Evolutionary conservation across 371 early-diverging fungal genomes (phyloP).

Genomic region (Syncephalastrum sp.): DNA sequence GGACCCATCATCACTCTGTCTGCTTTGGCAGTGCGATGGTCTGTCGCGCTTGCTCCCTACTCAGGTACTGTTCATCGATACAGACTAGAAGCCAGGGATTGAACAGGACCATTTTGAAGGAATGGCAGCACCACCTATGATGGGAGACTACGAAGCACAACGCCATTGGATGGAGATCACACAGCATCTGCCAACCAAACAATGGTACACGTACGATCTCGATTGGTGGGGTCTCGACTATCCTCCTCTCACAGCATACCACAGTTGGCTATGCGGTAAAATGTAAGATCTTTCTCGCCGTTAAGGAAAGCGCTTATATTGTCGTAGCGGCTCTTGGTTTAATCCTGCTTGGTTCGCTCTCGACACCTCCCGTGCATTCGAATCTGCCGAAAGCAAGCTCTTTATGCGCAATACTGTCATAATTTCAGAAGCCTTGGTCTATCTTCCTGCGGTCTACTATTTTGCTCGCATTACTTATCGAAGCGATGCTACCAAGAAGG

Average conservation of each 20-base stretch:
- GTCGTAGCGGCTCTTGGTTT: conserved; percentile 65
- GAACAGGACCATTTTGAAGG: conserved; percentile 14
- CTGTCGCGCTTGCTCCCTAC: conserved; percentile 70
- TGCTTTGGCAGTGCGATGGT: conserved; percentile 70
- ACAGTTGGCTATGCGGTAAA: conserved; percentile 82
- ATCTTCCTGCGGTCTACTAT: conserved; percentile 69
- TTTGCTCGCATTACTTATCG: conserved; percentile 52
- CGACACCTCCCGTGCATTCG: conserved; percentile 81
- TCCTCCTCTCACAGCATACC: conserved; percentile 93
- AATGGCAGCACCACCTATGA: conserved; percentile 67
- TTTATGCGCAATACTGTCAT: conserved; percentile 91
- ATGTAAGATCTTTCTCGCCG: conserved; percentile 51
- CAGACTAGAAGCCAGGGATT: background rate
- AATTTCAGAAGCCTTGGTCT: conserved; percentile 73
- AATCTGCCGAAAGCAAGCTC: conserved; percentile 67
- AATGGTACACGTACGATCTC: conserved; percentile 90
- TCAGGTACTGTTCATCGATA: conserved; percentile 59
- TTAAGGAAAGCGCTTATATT: background rate
- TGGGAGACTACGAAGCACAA: conserved; percentile 97
- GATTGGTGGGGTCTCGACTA: conserved; percentile 97
- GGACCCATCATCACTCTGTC: conserved; percentile 49
- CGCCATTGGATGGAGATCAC: conserved; percentile 98
- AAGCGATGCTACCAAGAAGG: conserved; percentile 25
- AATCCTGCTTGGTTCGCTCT: conserved; percentile 87
- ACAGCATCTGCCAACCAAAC: conserved; percentile 62